These are phyloP conservation scores for Myriosclerotinia scirpicola DNA, from an alignment of 2,329 filamentous ascomycete species.

Conservation along the genomic window DNA sequence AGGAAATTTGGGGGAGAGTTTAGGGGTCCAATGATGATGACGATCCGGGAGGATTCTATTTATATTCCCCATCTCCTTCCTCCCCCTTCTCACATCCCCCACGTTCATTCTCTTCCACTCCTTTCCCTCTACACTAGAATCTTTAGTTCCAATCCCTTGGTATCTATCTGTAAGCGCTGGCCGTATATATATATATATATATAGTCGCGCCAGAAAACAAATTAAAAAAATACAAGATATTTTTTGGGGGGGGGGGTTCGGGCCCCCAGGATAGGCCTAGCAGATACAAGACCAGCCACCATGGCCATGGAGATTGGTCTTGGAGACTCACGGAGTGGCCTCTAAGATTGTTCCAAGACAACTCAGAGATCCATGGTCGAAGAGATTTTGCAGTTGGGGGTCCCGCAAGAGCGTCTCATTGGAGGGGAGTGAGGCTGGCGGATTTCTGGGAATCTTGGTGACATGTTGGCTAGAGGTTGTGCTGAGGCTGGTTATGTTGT, in stretches of 20 bases:
- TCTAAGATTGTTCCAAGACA: conserved; percentile 21
- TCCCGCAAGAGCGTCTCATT: neutral
- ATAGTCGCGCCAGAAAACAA: neutral
- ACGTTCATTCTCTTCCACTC: neutral
- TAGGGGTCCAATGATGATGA: conserved; percentile 5
- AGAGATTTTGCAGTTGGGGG: neutral
- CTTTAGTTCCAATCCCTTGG: conserved; percentile 5
- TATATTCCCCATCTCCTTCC: neutral
- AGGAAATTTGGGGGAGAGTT: neutral
- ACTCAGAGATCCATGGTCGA: neutral
- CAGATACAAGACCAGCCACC: conserved; percentile 13
- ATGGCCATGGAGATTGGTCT: no score
- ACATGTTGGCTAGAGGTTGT: neutral
- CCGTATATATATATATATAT: neutral
- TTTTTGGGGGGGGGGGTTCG: neutral
- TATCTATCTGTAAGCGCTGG: conserved; percentile 15
- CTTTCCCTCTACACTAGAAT: neutral
- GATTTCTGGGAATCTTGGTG: neutral
- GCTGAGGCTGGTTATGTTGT: conserved; percentile 7
- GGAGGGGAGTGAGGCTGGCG: neutral
- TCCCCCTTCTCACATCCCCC: neutral
- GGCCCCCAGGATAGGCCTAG: conserved; percentile 2
- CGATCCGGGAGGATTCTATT: conserved; percentile 8
- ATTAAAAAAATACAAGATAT: neutral
- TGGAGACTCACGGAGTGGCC: neutral